Evolutionary conservation across 2,329 filamentous ascomycete genomes (phyloP), one percentile per base, ranked within the genome.

Genomic region (Sporothrix sp.): DNA sequence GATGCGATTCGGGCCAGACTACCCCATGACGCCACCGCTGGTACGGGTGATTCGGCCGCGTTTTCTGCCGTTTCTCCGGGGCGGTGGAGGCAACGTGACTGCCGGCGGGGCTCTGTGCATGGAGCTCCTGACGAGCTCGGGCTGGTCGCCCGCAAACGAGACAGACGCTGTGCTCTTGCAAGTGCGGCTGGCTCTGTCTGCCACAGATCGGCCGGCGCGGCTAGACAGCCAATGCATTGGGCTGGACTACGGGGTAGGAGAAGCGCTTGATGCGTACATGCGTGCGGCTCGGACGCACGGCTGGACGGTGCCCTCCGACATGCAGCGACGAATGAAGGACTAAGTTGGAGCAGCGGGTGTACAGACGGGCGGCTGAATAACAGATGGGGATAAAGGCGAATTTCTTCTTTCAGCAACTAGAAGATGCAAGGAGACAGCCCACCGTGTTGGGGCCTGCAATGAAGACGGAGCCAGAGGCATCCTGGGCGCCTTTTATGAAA

Each of bases 61-160:
- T 4, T 91, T 95, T 63, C 64, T 91, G 18, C 73, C 79, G 2
- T 91, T 91, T 60, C 62, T 70, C 23, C 59, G 71, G 4, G 87
- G 88, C 4, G 90, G 89, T 18, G 90, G 90, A 21, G 89, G 89
- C 0, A 87, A 95, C 63, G 83, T 96, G 53, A 95, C 90, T 0
- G 69, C 73, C 1, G 90, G 90, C 21, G 90, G 90, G 1, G 86
- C 89, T 1, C 79, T 96, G 68, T 81, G 78, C 64, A 90, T 94
- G 80, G 83, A 93, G 65, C 73, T 93, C 4, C 73, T 95, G 55
- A 95, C 89, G 1, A 88, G 83, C 63, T 78, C 79, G 7, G 90
- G 89, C 23, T 96, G 90, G 90, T 81, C 75, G 20, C 81, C 85
- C 0, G 81, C 77, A 1, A 79, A 75, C 46, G 81, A 78, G 16